These are phyloP conservation scores for Trichoderma hamatum DNA, from an alignment of 2,329 filamentous ascomycete species.

Conservation along the genomic window DNA sequence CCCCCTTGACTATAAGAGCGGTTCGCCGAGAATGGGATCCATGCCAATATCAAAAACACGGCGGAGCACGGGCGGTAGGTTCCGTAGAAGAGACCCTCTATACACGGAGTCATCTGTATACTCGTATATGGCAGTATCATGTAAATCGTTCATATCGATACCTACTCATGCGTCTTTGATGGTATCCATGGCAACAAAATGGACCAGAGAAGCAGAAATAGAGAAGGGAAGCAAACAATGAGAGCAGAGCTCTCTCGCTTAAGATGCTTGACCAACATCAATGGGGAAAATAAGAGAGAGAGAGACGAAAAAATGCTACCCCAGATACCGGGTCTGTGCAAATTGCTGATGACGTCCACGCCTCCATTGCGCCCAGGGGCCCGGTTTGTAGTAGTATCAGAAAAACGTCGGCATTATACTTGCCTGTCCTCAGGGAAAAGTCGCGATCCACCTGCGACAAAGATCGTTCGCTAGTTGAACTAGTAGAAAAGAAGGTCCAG, in stretches of 20 bases:
- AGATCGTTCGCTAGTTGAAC: constrained; percentile 1
- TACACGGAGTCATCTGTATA: neutral
- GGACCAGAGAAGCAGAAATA: neutral
- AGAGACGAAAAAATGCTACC: neutral
- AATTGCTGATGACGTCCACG: constrained; percentile 24
- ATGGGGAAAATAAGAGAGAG: neutral
- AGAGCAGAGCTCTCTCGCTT: neutral
- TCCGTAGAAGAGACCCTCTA: neutral
- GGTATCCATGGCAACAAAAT: neutral
- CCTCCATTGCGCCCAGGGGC: constrained; percentile 7
- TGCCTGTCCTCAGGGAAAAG: neutral
- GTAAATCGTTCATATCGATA: neutral
- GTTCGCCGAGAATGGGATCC: neutral
- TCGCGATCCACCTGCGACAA: constrained; percentile 15
- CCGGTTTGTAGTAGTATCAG: constrained; percentile 3
- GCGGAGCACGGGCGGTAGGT: neutral
- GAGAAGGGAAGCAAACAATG: neutral
- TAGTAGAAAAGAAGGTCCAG: neutral
- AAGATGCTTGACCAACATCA: neutral
- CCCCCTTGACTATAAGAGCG: neutral
- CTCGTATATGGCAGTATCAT: neutral
- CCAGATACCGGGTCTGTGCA: constrained; percentile 20
- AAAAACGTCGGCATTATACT: constrained; percentile 9
- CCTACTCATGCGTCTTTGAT: neutral
- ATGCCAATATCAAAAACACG: neutral